Evolutionary conservation across 2,329 filamentous ascomycete species (phyloP), one percentile per base, ranked within the genome.

Genomic region (Colletotrichum paranaense): DNA sequence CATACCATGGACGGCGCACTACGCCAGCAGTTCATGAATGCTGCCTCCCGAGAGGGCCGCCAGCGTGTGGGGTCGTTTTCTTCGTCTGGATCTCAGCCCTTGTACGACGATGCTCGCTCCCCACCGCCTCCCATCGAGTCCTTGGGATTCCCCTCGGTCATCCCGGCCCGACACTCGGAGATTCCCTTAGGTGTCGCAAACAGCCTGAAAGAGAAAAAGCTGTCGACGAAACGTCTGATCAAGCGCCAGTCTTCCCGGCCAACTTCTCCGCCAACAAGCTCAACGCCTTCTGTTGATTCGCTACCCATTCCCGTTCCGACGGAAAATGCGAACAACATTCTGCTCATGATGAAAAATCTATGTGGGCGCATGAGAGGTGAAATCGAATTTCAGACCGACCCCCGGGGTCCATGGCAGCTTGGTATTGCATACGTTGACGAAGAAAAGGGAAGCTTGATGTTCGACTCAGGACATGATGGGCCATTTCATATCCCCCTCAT

Each of bases 351-450:
- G 93, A 94, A 92, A 80, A 92, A 89, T 28, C 85, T 95, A 7
- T 93, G 92, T 78, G 94, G 94, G 32, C 89, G 92, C 76, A 97
- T 96, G 94, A 92, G 91, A 77, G 94, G 94, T 68, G 91, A 92
- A 76, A 87, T 95, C 35, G 92, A 94, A 75, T 96, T 94, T 79
- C 90, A 93, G 77, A 86, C 87, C 56, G 90, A 91, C 49, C 85
- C 87, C 16, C 85, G 86, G 28, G 90, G 88, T 19, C 86, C 88
- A 1, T 97, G 94, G 94, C 87, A 88, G 70, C 82, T 87, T 42
- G 93, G 93, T n/a, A 89, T 92, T 74, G 93, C 92, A 79, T 94
- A 92, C 78, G 94, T 97, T 74, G 92, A 95, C 74, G 92, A 94
- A 72, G 92, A 94, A 59, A 90, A 89, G 72, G 94, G 93, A 2